A percentile compares a stretch with the other conserved stretches of the same genome.
Evolutionary conservation across 129 eudicot species (phyloP).

Genomic region (Lactuca saligna): DNA sequence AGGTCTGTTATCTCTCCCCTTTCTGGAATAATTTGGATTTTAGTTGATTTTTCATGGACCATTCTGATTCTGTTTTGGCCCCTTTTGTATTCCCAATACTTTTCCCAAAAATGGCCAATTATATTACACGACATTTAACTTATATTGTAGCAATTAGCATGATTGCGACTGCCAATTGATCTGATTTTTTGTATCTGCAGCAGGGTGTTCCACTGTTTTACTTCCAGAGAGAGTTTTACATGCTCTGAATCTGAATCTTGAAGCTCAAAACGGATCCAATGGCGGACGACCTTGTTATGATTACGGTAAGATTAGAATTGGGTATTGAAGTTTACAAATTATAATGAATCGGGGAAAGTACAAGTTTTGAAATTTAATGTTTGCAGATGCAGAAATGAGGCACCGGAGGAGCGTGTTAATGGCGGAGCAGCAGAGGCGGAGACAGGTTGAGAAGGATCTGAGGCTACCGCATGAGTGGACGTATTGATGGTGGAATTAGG

Average conservation of each 20-base stretch:
- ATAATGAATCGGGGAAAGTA: background rate
- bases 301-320: slow-evolving; percentile 37
- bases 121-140: background rate
- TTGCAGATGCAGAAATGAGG: slow-evolving; percentile 38
- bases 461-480: slow-evolving; percentile 89
- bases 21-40: background rate
- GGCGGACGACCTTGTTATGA: slow-evolving; percentile 13
- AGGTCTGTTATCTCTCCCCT: slow-evolving; percentile 30
- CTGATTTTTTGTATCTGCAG: background rate
- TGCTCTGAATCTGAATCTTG: slow-evolving; percentile 62
- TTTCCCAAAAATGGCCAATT: background rate
- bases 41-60: background rate
- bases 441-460: slow-evolving; percentile 35
- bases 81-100: background rate
- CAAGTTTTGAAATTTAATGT: slow-evolving; percentile 1
- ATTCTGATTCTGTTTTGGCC: slow-evolving; percentile 17
- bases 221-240: slow-evolving; percentile 73
- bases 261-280: slow-evolving; percentile 32
- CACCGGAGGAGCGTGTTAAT: slow-evolving; percentile 26
- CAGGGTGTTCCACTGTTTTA: slow-evolving; percentile 58
- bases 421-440: slow-evolving; percentile 51
- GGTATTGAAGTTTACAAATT: background rate
- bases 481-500: slow-evolving; percentile 35
- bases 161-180: slow-evolving; percentile 1
- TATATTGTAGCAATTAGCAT: background rate